Conservation (phyloP, 176 grass and related monocot genomes). For the Typha latifolia region DNA sequence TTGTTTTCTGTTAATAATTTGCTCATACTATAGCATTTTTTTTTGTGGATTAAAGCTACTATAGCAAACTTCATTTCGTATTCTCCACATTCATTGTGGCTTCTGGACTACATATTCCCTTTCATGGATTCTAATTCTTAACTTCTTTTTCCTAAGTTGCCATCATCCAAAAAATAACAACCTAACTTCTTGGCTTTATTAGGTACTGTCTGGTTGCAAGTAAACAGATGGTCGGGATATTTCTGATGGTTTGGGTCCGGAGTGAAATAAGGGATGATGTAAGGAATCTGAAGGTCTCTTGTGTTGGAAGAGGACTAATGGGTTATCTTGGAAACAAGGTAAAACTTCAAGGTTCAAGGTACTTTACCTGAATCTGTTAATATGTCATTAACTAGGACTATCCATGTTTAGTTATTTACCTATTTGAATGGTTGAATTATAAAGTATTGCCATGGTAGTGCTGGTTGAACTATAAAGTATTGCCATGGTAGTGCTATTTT, state of each 20-base stretch:
- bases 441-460: neutral
- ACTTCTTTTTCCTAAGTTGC: neutral
- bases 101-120: neutral
- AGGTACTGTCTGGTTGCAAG: slow-evolving; percentile 87
- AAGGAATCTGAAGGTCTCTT: slow-evolving; percentile 96
- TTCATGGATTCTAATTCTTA: neutral
- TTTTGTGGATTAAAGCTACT: too few relatives aligned
- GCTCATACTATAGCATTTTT: neutral
- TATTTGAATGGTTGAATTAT: neutral
- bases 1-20: neutral
- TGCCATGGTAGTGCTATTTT: neutral
- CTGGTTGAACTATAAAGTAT: neutral
- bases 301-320: slow-evolving; percentile 94
- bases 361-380: neutral
- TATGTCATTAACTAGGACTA: neutral
- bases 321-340: slow-evolving; percentile 99
- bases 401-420: neutral
- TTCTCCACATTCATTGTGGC: neutral
- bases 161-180: neutral
- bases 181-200: neutral
- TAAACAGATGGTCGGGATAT: slow-evolving; percentile 97
- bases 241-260: slow-evolving; percentile 85
- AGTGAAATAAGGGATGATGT: slow-evolving; percentile 73
- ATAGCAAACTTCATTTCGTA: neutral
- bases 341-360: slow-evolving; percentile 15